These are phyloP conservation scores for Calonectria hongkongensis DNA, from an alignment of 2,329 filamentous ascomycete genomes.

Conservation along the genomic window DNA sequence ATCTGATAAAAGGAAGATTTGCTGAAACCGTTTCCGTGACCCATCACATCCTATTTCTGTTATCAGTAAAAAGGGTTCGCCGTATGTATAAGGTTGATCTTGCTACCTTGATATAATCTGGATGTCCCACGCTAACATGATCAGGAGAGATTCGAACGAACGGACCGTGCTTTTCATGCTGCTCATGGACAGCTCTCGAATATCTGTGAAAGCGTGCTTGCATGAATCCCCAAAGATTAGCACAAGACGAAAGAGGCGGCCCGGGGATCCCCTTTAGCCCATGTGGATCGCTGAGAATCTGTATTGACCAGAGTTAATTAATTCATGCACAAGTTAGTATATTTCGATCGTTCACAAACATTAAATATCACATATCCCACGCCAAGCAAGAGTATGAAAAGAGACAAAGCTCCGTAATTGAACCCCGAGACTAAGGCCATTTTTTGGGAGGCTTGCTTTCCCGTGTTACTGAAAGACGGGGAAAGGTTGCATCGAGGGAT, in stretches of 20 bases:
- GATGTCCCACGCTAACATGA: slow-evolving; percentile 1
- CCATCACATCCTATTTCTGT: not conserved
- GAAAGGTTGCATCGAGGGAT: not conserved
- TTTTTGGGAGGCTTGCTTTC: not conserved
- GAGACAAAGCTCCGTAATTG: not conserved
- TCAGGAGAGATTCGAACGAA: slow-evolving; percentile 9
- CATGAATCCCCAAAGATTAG: not conserved
- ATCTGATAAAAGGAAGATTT: not conserved
- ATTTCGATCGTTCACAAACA: not conserved
- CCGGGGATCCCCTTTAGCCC: slow-evolving; percentile 4
- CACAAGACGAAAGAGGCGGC: not conserved
- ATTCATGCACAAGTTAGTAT: too few species aligned
- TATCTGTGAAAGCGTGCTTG: slow-evolving; percentile 1
- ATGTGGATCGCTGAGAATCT: not conserved
- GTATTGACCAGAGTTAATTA: not conserved
- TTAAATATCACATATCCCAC: not conserved
- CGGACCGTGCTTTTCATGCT: slow-evolving; percentile 1
- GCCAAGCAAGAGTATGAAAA: not conserved
- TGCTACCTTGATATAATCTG: slow-evolving; percentile 4
- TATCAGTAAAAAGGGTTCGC: not conserved
- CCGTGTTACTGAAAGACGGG: too few species aligned
- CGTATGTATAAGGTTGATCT: not conserved
- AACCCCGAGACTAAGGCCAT: not conserved
- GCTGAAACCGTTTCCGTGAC: not conserved
- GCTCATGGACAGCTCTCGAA: slow-evolving; percentile 6